A percentile compares a stretch with the other conserved stretches of the same genome.
Evolutionary conservation across 768 basidiomycete genomes (phyloP).

Genomic region (Tylopilus sp.): DNA sequence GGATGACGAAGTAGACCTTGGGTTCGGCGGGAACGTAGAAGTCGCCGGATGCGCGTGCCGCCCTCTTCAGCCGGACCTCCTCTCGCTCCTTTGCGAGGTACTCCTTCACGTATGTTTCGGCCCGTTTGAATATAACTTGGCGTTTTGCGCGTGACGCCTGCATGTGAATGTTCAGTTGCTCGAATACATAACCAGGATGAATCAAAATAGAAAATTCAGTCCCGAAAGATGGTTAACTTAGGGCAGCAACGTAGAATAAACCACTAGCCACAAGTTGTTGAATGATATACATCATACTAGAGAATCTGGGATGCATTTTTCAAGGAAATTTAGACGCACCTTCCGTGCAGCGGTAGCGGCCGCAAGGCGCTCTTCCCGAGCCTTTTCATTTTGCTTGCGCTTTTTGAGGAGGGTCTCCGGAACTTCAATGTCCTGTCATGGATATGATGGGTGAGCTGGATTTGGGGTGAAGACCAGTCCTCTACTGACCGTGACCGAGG

Average conservation of each 20-base stretch:
- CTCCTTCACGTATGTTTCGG: constrained; percentile 97
- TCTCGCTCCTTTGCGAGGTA: constrained; percentile 91
- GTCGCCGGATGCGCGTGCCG: constrained; percentile 87
- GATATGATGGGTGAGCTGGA: constrained; percentile 10
- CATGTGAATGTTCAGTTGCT: constrained; percentile 7
- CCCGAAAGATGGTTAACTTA: constrained; percentile 88
- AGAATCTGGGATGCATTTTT: constrained; percentile 13
- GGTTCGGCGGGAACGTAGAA: constrained; percentile 97
- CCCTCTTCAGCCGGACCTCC: constrained; percentile 92
- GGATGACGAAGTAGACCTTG: constrained; percentile 96
- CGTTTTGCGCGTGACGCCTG: constrained; percentile 90
- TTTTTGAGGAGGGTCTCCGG: constrained; percentile 99
- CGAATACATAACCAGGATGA: constrained; percentile 2
- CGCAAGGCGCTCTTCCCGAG: constrained; percentile 86
- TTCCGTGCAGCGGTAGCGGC: constrained; percentile 84
- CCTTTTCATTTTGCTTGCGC: constrained; percentile 97
- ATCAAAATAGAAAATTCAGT: constrained; percentile 39
- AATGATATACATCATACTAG: constrained; percentile 78
- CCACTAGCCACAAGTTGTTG: constrained; percentile 71
- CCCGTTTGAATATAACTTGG: constrained; percentile 98
- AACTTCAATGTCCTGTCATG: constrained; percentile 81
- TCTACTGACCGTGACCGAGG: constrained; percentile 43
- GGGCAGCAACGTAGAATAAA: constrained; percentile 61
- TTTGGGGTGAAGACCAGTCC: background rate
- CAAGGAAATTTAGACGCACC: constrained; percentile 46